Evolutionary conservation across 331 rosid species (phyloP).

Genomic region (Malus hybrid): DNA sequence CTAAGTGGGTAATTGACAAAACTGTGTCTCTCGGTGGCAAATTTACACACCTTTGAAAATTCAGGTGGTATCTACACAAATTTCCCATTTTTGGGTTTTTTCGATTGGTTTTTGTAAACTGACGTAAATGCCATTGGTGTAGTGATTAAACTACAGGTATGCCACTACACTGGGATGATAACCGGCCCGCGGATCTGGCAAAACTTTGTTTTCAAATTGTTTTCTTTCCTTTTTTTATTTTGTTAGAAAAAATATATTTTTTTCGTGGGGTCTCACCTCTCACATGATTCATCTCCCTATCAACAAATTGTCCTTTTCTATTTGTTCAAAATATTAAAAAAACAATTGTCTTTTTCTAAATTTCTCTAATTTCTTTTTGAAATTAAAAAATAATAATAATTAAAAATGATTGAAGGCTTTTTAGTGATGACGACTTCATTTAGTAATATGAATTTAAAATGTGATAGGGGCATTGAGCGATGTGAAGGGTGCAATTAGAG

Average conservation of each 20-base stretch:
- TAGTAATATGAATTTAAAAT: not conserved
- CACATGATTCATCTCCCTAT: not conserved
- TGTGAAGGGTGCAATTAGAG: no score
- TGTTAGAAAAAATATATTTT: not conserved
- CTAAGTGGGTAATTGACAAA: no score
- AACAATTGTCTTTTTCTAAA: not conserved
- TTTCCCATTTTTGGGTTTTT: no score
- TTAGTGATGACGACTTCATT: not conserved
- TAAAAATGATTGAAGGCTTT: not conserved
- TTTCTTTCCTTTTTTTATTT: not conserved
- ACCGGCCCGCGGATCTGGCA: not conserved
- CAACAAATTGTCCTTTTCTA: not conserved
- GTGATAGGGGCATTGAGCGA: no score
- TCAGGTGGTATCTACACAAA: no score
- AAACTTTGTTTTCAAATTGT: not conserved
- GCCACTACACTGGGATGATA: no score
- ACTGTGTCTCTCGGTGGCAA: no score
- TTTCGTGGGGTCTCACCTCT: conserved; percentile 1
- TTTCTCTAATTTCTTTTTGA: not conserved
- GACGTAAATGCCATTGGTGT: not conserved
- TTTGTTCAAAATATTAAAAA: no score
- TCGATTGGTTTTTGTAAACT: not conserved
- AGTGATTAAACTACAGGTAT: not conserved
- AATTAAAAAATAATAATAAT: no score
- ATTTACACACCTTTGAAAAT: no score